Evolutionary conservation across 495 filamentous ascomycete species (phyloP).

Genomic region (Pseudevernia furfuracea): DNA sequence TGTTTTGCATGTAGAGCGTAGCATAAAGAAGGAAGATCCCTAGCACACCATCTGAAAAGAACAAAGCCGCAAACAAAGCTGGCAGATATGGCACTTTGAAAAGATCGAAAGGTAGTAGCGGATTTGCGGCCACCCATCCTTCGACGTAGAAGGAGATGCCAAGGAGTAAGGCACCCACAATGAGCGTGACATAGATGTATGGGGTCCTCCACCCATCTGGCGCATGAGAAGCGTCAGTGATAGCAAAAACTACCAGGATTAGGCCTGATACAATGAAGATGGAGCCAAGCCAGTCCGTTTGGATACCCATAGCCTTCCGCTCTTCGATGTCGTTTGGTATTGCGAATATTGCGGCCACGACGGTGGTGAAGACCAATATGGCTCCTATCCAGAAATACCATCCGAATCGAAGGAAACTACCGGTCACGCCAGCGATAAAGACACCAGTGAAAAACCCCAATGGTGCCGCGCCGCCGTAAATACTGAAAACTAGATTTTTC

Average conservation of each 20-base stretch:
- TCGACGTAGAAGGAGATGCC: constrained; percentile 61
- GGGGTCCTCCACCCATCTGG: constrained; percentile 64
- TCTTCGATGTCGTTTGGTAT: constrained; percentile 59
- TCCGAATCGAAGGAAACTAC: constrained; percentile 56
- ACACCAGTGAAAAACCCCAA: constrained; percentile 78
- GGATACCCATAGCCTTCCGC: constrained; percentile 37
- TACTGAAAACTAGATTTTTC: constrained; percentile 76
- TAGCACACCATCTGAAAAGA: constrained; percentile 69
- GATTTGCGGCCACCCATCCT: constrained; percentile 63
- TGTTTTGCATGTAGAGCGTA: constrained; percentile 63
- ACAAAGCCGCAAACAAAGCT: constrained; percentile 56
- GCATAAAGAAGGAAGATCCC: constrained; percentile 73
- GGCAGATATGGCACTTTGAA: constrained; percentile 69
- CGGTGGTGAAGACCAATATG: constrained; percentile 43
- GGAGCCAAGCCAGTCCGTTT: constrained; percentile 68
- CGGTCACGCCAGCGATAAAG: constrained; percentile 66
- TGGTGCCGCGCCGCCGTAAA: constrained; percentile 72
- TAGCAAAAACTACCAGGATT: constrained; percentile 67
- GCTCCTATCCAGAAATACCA: constrained; percentile 80
- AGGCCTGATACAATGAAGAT: constrained; percentile 57
- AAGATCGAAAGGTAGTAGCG: constrained; percentile 66
- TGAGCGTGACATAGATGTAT: constrained; percentile 57
- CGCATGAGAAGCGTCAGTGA: constrained; percentile 67
- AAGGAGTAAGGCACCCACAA: constrained; percentile 51
- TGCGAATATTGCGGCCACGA: constrained; percentile 49